These are phyloP conservation scores for Pseudogymnoascus sp. DNA, from an alignment of 2,329 filamentous ascomycete species.

Conservation along the genomic window DNA sequence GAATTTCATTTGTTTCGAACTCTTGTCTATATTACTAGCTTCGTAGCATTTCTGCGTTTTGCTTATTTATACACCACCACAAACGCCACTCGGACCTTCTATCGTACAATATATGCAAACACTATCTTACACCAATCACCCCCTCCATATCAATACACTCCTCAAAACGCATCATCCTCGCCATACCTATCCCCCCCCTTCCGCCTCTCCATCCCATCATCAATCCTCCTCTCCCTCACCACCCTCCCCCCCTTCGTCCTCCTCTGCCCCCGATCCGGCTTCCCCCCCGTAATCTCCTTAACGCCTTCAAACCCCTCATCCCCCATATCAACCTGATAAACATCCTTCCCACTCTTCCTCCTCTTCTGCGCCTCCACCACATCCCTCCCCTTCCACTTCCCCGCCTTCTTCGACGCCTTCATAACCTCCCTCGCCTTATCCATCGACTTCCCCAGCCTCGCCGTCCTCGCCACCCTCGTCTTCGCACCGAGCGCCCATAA, in stretches of 20 bases:
- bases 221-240: slow-evolving; percentile 29
- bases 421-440: slow-evolving; percentile 25
- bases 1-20: background rate
- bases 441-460: slow-evolving; percentile 47
- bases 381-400: slow-evolving; percentile 36
- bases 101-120: background rate
- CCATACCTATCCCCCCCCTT: background rate
- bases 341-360: slow-evolving; percentile 36
- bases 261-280: slow-evolving; percentile 19
- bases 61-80: background rate
- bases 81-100: background rate
- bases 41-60: background rate
- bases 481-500: slow-evolving; percentile 94
- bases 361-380: slow-evolving; percentile 34
- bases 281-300: slow-evolving; percentile 18
- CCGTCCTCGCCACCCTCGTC: slow-evolving; percentile 57
- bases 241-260: slow-evolving; percentile 30
- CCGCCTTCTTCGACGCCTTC: slow-evolving; percentile 33
- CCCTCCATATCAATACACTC: background rate
- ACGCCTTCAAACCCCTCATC: slow-evolving; percentile 24
- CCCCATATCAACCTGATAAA: slow-evolving; percentile 32
- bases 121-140: background rate
- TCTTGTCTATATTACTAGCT: background rate
- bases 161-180: background rate
- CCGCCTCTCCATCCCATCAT: background rate